These are phyloP conservation scores for Trichoderma sp. DNA, from an alignment of 2,329 filamentous ascomycete species.

Conservation along the genomic window DNA sequence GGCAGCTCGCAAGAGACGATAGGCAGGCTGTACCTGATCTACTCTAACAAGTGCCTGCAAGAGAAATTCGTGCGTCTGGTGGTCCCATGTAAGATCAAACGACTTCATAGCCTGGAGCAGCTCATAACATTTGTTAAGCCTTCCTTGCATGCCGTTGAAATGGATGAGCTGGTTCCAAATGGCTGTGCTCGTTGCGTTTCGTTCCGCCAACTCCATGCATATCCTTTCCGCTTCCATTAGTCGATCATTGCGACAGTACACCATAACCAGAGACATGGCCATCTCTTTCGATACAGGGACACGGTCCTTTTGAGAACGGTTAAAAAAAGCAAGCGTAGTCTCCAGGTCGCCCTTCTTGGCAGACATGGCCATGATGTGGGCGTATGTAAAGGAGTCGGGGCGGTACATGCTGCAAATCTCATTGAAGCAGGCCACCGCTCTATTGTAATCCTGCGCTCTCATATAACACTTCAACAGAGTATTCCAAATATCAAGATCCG, in stretches of 20 bases:
- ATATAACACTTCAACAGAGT: conserved; percentile 69
- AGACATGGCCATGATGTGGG: conserved; percentile 70
- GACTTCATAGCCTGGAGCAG: conserved; percentile 50
- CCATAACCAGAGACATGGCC: conserved; percentile 63
- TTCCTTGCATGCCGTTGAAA: conserved; percentile 63
- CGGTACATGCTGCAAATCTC: conserved; percentile 48
- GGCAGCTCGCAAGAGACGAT: conserved; percentile 46
- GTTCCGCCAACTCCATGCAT: conserved; percentile 49
- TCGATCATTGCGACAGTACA: conserved; percentile 51
- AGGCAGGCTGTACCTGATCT: conserved; percentile 49
- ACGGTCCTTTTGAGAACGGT: conserved; percentile 53
- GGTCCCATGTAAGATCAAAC: conserved; percentile 45
- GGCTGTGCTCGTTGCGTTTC: conserved; percentile 51
- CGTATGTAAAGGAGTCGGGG: conserved; percentile 65
- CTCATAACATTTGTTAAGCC: conserved; percentile 47
- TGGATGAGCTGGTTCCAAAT: conserved; percentile 79
- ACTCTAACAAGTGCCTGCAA: conserved; percentile 49
- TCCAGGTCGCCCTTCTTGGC: conserved; percentile 71
- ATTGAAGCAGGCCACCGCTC: conserved; percentile 62
- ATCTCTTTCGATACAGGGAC: conserved; percentile 56
- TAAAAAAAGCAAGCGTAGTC: conserved; percentile 63
- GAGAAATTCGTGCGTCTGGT: conserved; percentile 49
- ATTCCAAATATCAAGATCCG: conserved; percentile 68
- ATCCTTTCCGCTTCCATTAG: conserved; percentile 38
- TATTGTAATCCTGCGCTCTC: conserved; percentile 63